Percentiles rank a stretch among this genome's conserved stretches.
These are phyloP conservation scores for Globisporangium emineosum DNA, from an alignment of 352 stramenopile species.

Conservation along the genomic window DNA sequence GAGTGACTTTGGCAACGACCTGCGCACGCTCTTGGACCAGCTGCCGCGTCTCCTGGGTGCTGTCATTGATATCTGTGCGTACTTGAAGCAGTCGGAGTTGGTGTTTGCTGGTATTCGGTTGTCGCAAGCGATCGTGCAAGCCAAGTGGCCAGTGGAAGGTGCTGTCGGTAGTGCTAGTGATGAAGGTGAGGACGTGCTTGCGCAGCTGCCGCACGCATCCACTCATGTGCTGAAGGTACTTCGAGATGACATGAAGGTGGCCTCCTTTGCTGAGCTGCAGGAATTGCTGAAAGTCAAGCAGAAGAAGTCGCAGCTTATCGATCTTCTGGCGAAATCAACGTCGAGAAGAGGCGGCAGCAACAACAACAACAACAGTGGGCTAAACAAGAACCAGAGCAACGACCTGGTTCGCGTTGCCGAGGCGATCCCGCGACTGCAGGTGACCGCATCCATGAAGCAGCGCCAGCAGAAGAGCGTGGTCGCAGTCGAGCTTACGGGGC, in stretches of 20 bases:
- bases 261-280: constrained; percentile 33
- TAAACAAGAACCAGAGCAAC: constrained; percentile 34
- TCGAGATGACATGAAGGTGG: constrained; percentile 25
- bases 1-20: constrained; percentile 98
- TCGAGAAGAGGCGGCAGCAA: constrained; percentile 11
- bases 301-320: constrained; percentile 33
- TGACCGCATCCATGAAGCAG: constrained; percentile 22
- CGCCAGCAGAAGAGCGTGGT: constrained; percentile 25
- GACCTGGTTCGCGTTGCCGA: constrained; percentile 47
- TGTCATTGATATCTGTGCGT: constrained; percentile 85
- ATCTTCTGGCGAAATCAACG: constrained; percentile 29
- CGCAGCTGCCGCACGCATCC: constrained; percentile 46
- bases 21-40: constrained; percentile 95
- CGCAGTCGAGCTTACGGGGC: constrained; percentile 34
- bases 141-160: constrained; percentile 36
- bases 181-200: constrained; percentile 21
- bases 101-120: constrained; percentile 53
- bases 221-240: constrained; percentile 29
- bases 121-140: constrained; percentile 54
- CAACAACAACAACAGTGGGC: constrained; percentile 10
- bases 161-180: not conserved
- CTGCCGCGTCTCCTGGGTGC: constrained; percentile 93
- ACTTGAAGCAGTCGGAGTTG: constrained; percentile 46
- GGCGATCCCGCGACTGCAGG: constrained; percentile 38
- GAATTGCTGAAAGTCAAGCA: constrained; percentile 23